These are phyloP conservation scores for Apiotrichum akiyoshidainum DNA, from an alignment of 1,284 basidiomycete species.

Conservation along the genomic window DNA sequence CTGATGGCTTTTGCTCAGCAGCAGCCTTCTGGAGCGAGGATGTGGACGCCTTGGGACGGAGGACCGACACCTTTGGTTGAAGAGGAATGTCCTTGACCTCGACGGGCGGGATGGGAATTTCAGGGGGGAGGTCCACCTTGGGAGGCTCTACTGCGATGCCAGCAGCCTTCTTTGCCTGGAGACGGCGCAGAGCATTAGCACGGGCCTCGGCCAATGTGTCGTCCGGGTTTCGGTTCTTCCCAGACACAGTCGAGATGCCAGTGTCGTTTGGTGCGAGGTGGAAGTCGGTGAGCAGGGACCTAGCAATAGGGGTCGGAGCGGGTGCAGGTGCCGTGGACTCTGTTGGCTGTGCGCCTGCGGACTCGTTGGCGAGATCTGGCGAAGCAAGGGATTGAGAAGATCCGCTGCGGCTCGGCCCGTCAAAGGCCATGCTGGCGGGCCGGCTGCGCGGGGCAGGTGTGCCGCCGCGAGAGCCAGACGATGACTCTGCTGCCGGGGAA, in stretches of 20 bases:
- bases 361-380: background rate
- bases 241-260: constrained; percentile 22
- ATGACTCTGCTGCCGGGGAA: constrained; percentile 1
- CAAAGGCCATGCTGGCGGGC: background rate
- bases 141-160: constrained; percentile 13
- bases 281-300: background rate
- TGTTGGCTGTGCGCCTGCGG: background rate
- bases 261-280: constrained; percentile 26
- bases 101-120: constrained; percentile 6
- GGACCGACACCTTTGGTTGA: background rate
- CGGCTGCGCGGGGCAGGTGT: background rate
- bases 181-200: constrained; percentile 41
- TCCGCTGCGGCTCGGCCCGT: background rate
- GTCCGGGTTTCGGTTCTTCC: constrained; percentile 26
- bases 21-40: too few species aligned
- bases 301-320: constrained; percentile 20
- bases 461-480: background rate
- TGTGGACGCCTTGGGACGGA: too few species aligned
- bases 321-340: constrained; percentile 22
- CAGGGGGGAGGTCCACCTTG: constrained; percentile 15
- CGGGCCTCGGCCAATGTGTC: constrained; percentile 44
- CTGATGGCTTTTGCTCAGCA: background rate
- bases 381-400: background rate
- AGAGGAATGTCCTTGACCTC: background rate
- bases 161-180: constrained; percentile 40